Conservation (phyloP, 805 yeast genomes). For the Vanderwaltozyma tropicalis region DNA sequence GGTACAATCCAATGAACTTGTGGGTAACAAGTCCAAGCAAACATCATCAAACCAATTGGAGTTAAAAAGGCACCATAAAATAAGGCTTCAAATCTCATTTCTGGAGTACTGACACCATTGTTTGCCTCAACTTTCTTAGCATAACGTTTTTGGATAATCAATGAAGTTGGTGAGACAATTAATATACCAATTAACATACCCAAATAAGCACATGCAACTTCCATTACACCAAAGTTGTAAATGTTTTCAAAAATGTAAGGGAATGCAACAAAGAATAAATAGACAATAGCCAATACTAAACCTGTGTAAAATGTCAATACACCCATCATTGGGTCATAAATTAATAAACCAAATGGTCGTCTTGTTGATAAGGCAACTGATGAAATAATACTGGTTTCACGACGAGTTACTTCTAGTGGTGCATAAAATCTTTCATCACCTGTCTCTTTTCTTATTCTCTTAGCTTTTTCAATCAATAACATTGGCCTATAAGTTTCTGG, state of each 20-base stretch:
- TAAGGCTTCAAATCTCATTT: slow-evolving; percentile 47
- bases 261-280: slow-evolving; percentile 55
- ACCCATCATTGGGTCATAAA: slow-evolving; percentile 45
- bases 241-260: slow-evolving; percentile 49
- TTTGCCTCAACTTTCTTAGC: slow-evolving; percentile 36
- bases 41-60: slow-evolving; percentile 61
- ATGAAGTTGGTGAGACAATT: slow-evolving; percentile 37
- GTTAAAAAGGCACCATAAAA: slow-evolving; percentile 55
- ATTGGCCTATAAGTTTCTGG: slow-evolving; percentile 61
- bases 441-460: slow-evolving; percentile 39
- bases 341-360: slow-evolving; percentile 41
- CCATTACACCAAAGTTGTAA: slow-evolving; percentile 41
- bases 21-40: slow-evolving; percentile 59
- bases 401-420: slow-evolving; percentile 31
- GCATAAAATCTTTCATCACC: slow-evolving; percentile 40
- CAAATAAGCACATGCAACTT: slow-evolving; percentile 55
- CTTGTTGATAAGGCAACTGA: slow-evolving; percentile 38
- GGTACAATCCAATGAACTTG: slow-evolving; percentile 68
- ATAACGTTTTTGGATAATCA: slow-evolving; percentile 34
- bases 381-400: slow-evolving; percentile 33
- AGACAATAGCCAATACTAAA: slow-evolving; percentile 46
- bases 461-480: slow-evolving; percentile 42
- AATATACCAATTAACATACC: slow-evolving; percentile 45
- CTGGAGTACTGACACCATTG: slow-evolving; percentile 46
- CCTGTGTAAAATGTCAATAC: slow-evolving; percentile 48